These are phyloP conservation scores for Diplocarpon rosae DNA, from an alignment of 2,329 filamentous ascomycete species.

Conservation along the genomic window DNA sequence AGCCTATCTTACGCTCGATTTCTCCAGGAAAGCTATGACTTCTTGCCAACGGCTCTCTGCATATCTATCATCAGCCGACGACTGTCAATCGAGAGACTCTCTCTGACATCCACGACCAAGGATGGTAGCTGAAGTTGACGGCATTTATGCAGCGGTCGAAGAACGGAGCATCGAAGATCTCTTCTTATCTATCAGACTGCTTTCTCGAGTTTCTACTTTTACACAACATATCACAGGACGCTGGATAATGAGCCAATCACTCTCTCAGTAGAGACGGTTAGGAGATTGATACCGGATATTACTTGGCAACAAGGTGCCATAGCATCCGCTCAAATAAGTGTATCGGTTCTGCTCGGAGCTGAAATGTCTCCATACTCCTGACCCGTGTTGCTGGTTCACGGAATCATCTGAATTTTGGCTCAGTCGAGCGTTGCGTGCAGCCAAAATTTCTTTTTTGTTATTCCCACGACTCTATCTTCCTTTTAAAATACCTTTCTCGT, in stretches of 20 bases:
- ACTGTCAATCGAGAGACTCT: not conserved
- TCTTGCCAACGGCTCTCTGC: constrained; percentile 8
- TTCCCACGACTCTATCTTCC: no score
- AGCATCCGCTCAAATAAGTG: not conserved
- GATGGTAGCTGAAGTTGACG: no score
- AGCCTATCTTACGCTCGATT: not conserved
- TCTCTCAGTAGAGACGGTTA: no score
- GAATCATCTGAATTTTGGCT: not conserved
- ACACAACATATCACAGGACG: no score
- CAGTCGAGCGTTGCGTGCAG: no score
- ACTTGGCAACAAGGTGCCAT: not conserved
- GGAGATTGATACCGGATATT: not conserved
- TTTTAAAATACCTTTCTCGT: no score
- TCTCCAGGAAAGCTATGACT: constrained; percentile 1
- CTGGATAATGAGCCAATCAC: no score
- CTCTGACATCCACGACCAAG: not conserved
- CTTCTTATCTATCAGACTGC: no score
- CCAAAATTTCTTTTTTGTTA: no score
- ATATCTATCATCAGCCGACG: constrained; percentile 6
- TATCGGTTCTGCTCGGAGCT: not conserved
- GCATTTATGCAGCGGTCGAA: no score
- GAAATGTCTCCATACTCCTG: not conserved
- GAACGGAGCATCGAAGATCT: no score
- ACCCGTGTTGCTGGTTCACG: constrained; percentile 1
- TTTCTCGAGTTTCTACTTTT: no score